Evolutionary conservation across 192 early-diverging fungal species (phyloP), one percentile per base, ranked within the genome.

Genomic region (Backusella macrospora): DNA sequence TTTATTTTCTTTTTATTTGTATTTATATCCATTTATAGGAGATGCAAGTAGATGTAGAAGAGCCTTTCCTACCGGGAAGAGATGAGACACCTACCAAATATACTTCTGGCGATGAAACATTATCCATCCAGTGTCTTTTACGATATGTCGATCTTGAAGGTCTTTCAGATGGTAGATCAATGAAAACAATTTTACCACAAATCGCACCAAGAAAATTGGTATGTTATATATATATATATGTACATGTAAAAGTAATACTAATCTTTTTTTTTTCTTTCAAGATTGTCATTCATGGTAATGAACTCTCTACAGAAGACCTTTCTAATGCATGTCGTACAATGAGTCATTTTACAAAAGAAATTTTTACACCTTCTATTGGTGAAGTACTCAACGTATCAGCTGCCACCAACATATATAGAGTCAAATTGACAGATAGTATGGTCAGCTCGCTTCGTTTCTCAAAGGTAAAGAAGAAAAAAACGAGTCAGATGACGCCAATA

Each of bases 131-230:
- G 13, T 98, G 96, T 75, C 85, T 85, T 67, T 77, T 98, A 26
- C 81, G 86, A 39, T 98, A 92, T 81, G 87, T 99, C 7, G 96
- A 98, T 84, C 84, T 98, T 70, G 96, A 98, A 77, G 98, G 98
- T 47, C 88, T 93, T 34, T 86, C 94, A 0, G 96, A 98, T 76
- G 95, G 92, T 59, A 85, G 87, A 45, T 94, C 95, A 6, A 84
- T 96, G 37, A 90, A 90, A 76, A 95, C 93, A 68, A 97, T 98
- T 77, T 76, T 99, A 12, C 85, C 90, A 23, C 89, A 92, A 73
- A 86, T 96, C 48, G 84, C 89, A 44, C 92, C 93, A 16, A 81
- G 91, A 62, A 96, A 94, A 80, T 71, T 96, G 77, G 93, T 34
- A 34, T 34, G 29, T 34, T 94, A 85, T 74, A 81, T 62, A 37